Percentiles rank a stretch among this genome's conserved stretches.
phyloP scores from a whole-genome alignment of 345 rosid genomes.

The Barbarea vulgaris region DNA sequence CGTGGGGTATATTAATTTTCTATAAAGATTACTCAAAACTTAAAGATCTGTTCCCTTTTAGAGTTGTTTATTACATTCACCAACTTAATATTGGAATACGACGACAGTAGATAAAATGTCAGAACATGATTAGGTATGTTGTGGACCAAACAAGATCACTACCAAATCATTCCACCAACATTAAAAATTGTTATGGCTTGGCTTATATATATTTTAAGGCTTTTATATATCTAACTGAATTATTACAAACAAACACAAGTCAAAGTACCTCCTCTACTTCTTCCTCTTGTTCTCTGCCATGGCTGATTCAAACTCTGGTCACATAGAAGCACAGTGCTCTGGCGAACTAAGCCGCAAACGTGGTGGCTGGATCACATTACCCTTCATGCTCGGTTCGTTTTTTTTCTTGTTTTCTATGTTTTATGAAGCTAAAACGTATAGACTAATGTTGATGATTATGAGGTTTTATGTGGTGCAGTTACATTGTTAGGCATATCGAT shows the following conservation, averaged over 20 bases:
- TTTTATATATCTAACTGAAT: slow-evolving; percentile 4
- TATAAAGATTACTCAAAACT: neutral
- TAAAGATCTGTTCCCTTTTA: neutral
- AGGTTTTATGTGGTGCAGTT: slow-evolving; percentile 36
- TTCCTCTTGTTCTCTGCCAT: slow-evolving; percentile 22
- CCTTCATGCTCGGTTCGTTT: slow-evolving; percentile 49
- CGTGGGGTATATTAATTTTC: neutral
- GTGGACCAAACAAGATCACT: neutral
- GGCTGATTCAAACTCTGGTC: slow-evolving; percentile 23
- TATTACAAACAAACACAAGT: neutral
- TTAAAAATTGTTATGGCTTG: neutral
- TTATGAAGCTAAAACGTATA: neutral
- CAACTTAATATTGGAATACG: neutral
- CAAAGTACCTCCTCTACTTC: neutral
- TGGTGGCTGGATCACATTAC: slow-evolving; percentile 58
- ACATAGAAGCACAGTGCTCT: slow-evolving; percentile 29
- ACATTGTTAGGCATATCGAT: slow-evolving; percentile 42
- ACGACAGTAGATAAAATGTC: slow-evolving; percentile 10
- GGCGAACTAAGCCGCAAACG: slow-evolving; percentile 17
- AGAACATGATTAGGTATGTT: neutral
- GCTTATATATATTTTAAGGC: neutral
- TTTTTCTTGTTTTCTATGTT: neutral
- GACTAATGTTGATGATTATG: neutral
- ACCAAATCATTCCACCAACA: neutral
- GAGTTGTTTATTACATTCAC: slow-evolving; percentile 1